Conservation (phyloP, 1,284 basidiomycete genomes). For the Sporisorium scitamineum region DNA sequence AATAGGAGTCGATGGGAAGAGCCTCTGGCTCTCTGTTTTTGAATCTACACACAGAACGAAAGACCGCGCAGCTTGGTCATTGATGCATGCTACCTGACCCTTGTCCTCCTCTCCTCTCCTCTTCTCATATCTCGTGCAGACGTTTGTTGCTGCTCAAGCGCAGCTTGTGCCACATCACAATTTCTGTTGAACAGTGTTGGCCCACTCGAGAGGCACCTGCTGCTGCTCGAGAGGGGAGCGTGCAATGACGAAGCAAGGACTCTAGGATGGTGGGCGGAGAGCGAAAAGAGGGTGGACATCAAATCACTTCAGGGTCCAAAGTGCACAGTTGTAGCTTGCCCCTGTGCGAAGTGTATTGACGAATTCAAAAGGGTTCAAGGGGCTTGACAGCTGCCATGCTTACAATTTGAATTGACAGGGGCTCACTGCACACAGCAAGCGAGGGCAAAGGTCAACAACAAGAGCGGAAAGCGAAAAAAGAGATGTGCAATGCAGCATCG, state of each 20-base stretch:
- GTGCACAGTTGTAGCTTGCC: background rate
- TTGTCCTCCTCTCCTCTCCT: too few relatives aligned
- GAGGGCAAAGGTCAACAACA: too few relatives aligned
- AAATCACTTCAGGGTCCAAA: constrained; percentile 7
- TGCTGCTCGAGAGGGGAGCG: background rate
- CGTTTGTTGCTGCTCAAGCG: too few relatives aligned
- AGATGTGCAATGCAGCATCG: background rate
- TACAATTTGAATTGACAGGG: constrained; percentile 1
- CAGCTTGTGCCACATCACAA: too few relatives aligned
- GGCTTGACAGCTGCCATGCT: constrained; percentile 6
- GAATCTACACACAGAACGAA: background rate
- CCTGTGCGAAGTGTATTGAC: background rate
- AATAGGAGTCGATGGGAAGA: constrained; percentile 29
- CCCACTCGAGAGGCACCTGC: too few relatives aligned
- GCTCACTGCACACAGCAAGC: background rate
- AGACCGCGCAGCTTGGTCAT: background rate
- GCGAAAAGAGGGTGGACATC: background rate
- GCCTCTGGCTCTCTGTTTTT: too few relatives aligned
- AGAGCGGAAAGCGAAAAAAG: too few relatives aligned
- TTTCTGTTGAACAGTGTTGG: too few relatives aligned
- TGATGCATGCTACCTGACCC: background rate
- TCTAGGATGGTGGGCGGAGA: background rate
- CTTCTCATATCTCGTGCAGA: too few relatives aligned
- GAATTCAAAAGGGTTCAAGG: background rate
- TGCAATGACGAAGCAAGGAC: background rate